A percentile compares a stretch with the other conserved stretches of the same genome.
Evolutionary conservation across 2,329 filamentous ascomycete species (phyloP).

Genomic region (Cladosporium sphaerospermum): DNA sequence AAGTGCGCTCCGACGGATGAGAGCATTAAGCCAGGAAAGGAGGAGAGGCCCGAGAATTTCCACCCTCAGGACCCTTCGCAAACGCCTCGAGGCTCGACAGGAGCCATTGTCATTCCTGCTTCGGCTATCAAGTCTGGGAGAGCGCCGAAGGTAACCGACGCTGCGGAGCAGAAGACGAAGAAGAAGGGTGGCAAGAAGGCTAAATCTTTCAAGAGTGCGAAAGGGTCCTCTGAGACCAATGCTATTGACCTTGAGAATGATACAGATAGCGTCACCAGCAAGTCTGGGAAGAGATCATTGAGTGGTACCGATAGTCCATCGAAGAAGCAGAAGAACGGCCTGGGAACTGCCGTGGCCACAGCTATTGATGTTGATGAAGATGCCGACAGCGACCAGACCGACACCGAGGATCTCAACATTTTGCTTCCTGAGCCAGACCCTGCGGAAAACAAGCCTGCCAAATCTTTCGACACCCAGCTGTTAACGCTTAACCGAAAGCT

Average conservation of each 20-base stretch:
- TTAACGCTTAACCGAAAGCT: background rate
- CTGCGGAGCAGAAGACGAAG: constrained; percentile 16
- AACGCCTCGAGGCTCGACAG: constrained; percentile 36
- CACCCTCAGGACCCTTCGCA: constrained; percentile 37
- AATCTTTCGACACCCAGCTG: background rate
- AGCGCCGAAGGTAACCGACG: background rate
- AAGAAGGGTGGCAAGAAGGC: constrained; percentile 5
- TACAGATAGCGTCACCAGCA: background rate
- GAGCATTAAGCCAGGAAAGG: constrained; percentile 15
- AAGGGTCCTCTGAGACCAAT: no score
- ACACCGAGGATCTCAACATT: constrained; percentile 46
- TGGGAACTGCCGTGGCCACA: constrained; percentile 26
- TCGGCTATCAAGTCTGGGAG: constrained; percentile 45
- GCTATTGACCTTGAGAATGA: no score
- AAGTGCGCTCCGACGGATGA: constrained; percentile 23
- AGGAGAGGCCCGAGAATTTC: constrained; percentile 18
- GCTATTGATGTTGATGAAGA: constrained; percentile 33
- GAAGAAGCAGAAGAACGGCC: constrained; percentile 23
- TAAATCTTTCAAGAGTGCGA: no score
- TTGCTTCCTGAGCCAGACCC: constrained; percentile 27
- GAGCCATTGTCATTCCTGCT: constrained; percentile 46
- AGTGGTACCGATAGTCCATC: background rate
- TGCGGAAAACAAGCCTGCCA: constrained; percentile 1
- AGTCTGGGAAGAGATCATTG: background rate
- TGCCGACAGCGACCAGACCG: constrained; percentile 38